phyloP scores from a whole-genome alignment of 495 filamentous ascomycete species.

The Xylaria castorea region DNA sequence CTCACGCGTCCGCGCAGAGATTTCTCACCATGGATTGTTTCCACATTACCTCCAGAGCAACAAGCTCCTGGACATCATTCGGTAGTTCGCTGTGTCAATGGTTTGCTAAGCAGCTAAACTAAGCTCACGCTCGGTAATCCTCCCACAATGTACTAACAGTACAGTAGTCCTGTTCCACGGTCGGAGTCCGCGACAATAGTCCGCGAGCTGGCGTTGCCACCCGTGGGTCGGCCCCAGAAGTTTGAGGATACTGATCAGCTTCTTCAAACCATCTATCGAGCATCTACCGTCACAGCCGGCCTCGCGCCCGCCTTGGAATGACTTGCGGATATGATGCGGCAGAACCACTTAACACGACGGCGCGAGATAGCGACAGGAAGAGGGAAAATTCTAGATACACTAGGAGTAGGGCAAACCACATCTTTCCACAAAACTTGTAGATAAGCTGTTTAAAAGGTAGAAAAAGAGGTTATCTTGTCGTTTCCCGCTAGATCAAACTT shows the following conservation, averaged over 20 bases:
- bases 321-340: constrained; percentile 17
- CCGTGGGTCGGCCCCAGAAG: constrained; percentile 27
- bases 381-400: constrained; percentile 2
- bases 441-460: constrained; percentile 5
- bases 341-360: constrained; percentile 12
- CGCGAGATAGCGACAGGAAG: constrained; percentile 19
- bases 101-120: constrained; percentile 8
- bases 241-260: constrained; percentile 28
- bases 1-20: constrained; percentile 29
- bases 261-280: background rate
- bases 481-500: background rate
- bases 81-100: background rate
- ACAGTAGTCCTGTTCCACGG: background rate
- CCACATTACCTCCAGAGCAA: constrained; percentile 16
- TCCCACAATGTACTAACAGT: background rate
- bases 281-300: constrained; percentile 1
- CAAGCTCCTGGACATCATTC: background rate
- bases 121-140: constrained; percentile 17
- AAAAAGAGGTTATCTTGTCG: constrained; percentile 3
- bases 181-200: constrained; percentile 19
- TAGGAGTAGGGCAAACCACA: constrained; percentile 6
- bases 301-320: background rate
- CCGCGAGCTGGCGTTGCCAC: constrained; percentile 19
- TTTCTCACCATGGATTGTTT: constrained; percentile 24
- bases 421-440: background rate